Conservation (phyloP, 345 rosid species). For the Kandelia obovata region DNA sequence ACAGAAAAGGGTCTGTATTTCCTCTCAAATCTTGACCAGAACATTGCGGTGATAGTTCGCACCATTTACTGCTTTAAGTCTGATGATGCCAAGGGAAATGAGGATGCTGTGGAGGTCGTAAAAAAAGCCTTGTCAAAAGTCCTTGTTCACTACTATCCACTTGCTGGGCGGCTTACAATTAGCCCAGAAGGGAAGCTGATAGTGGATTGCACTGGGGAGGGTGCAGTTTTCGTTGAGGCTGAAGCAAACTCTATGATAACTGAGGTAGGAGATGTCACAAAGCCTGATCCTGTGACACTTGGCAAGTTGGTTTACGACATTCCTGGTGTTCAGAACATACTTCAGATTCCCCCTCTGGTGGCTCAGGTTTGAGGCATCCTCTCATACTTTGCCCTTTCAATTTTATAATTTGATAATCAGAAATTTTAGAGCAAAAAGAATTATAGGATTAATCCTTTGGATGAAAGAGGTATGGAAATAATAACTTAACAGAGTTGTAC, state of each 20-base stretch:
- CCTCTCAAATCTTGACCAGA: constrained; percentile 85
- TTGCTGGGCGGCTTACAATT: constrained; percentile 66
- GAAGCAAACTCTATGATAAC: constrained; percentile 55
- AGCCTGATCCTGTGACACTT: constrained; percentile 62
- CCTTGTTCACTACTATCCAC: constrained; percentile 67
- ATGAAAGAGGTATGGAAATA: no score
- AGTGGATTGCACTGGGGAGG: constrained; percentile 73
- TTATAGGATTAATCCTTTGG: no score
- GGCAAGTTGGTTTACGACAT: constrained; percentile 70
- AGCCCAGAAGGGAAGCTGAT: constrained; percentile 76
- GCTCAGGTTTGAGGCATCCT: constrained; percentile 55
- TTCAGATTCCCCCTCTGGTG: constrained; percentile 70
- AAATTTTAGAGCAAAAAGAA: no score
- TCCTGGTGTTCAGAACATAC: constrained; percentile 68
- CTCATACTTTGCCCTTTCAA: background rate
- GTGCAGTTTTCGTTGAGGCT: constrained; percentile 84
- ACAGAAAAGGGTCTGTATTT: constrained; percentile 62
- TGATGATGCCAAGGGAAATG: constrained; percentile 47
- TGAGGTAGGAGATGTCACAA: constrained; percentile 52
- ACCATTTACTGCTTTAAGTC: constrained; percentile 82
- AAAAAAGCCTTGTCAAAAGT: constrained; percentile 61
- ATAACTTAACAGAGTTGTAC: no score
- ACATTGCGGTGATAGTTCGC: constrained; percentile 71
- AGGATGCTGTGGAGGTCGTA: constrained; percentile 55
- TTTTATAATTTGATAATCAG: background rate